Evolutionary conservation across 176 grass and related monocot genomes (phyloP), one percentile per base, ranked within the genome.

Genomic region (Hsuehochloa calcarea): DNA sequence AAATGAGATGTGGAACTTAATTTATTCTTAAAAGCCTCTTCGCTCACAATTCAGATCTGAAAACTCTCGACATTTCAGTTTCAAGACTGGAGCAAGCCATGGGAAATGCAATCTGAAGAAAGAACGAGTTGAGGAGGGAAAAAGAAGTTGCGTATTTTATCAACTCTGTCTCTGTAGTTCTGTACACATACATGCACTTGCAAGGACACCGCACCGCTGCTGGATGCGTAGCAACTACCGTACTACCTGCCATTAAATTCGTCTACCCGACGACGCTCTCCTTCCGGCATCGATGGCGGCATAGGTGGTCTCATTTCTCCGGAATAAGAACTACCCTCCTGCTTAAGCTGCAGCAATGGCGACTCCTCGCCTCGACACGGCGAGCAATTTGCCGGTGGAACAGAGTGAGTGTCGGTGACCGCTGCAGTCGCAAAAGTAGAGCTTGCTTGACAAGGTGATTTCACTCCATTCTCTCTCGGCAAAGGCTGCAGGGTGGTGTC

Each of bases 221-320:
- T 19, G 27, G 31, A 20, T 79, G 27, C 20, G 10, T 25, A 4
- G 12, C 3, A 13, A 14, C 3, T 35, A 80, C 13, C 26, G 27
- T 29, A 39, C 43, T 41, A 2, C 14, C 26, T 22, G 10, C 22
- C 43, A 62, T 16, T 72, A 13, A 62, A 19, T 51, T 26, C 51
- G 37, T 4, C 3, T 0, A 43, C 35, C 22, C 47, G 44, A 20
- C 43, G n/a, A 46, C 70, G 49, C 52, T 68, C 26, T 23, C 10
- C 59, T 40, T 81, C 20, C 56, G 39, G 46, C 25, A 90, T 90
- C 69, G 75, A 77, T 41, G 67, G 81, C 34, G 74, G 91, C 20
- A 82, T 13, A 0, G 81, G 91, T 6, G 91, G 60, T 64, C 8
- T 75, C 72, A 87, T 93, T 61, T 62, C 72, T 38, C 75, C 78